Percentiles rank a stretch among this genome's conserved stretches.
These are phyloP conservation scores for Suillus subaureus DNA, from an alignment of 768 basidiomycete genomes.

Conservation along the genomic window DNA sequence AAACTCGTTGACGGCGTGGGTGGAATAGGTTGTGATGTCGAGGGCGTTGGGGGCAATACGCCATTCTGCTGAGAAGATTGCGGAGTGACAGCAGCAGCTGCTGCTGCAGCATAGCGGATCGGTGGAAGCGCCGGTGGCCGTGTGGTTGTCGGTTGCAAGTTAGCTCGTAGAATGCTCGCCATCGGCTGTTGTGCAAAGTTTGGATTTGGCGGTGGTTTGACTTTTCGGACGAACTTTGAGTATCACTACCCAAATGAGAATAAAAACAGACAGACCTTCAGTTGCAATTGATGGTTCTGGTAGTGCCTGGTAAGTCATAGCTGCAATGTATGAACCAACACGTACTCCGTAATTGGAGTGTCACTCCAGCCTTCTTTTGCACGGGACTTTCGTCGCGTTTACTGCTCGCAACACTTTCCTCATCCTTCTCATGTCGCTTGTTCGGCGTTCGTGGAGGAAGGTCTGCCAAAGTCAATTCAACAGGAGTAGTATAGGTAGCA, in stretches of 20 bases:
- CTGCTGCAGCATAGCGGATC: slow-evolving; percentile 90
- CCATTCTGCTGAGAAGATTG: slow-evolving; percentile 33
- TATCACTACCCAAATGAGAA: neutral
- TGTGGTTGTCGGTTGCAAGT: slow-evolving; percentile 59
- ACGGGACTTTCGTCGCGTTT: slow-evolving; percentile 80
- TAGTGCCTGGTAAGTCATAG: slow-evolving; percentile 17
- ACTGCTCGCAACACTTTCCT: slow-evolving; percentile 68
- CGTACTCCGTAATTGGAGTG: slow-evolving; percentile 73
- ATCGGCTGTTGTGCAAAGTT: slow-evolving; percentile 83
- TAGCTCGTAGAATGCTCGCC: slow-evolving; percentile 74
- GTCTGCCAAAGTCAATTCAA: slow-evolving; percentile 41
- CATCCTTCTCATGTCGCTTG: slow-evolving; percentile 74
- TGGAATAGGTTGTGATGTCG: slow-evolving; percentile 41
- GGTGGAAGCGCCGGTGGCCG: slow-evolving; percentile 65
- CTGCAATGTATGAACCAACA: slow-evolving; percentile 19
- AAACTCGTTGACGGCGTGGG: slow-evolving; percentile 32
- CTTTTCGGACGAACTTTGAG: slow-evolving; percentile 29
- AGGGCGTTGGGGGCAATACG: slow-evolving; percentile 38
- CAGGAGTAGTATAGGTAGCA: neutral
- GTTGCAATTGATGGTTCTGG: slow-evolving; percentile 64
- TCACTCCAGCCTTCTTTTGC: slow-evolving; percentile 71
- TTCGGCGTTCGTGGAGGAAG: slow-evolving; percentile 61
- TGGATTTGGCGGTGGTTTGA: slow-evolving; percentile 78
- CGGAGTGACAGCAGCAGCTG: slow-evolving; percentile 50
- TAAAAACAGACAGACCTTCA: slow-evolving; percentile 51